Base-by-base conservation (phyloP, 805 yeast genomes). In the Barnettozyma sucrosica region DNA sequence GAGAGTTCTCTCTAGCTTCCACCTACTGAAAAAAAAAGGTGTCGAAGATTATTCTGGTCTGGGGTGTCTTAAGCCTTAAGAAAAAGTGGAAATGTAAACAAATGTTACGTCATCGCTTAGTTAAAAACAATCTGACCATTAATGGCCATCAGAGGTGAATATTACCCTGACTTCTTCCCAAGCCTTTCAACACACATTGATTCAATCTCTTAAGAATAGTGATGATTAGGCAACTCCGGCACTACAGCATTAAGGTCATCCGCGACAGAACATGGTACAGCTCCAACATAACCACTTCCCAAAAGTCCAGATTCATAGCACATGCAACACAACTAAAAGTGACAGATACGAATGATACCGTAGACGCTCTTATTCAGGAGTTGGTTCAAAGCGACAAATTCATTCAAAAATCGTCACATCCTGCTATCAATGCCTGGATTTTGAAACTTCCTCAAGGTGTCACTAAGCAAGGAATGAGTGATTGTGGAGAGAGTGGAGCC, bases 401-500 rank as follows among this genome's bases (percentile, higher is more conserved):
- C 3, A 62, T 83, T 0, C 57, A 63, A 2, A 79, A 76, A 53
- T 85, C 95, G 0, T 68, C 83, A 5, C 96, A 87, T 63, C 86
- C 83, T 6, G 74, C 77, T 44, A 87, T 87, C 71, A 71, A 75
- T 43, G 95, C 95, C 0, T 85, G 89, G 88, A 71, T 47, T 10
- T 85, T 61, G 72, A 78, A 0, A 78, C 74, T 2, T 52, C 53
- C 30, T 45, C 48, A 14, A 48, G 54, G 37, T 8, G 42, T 45
- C 1, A 46, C 41, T 4, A 64, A 76, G 43, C 88, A 83, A 59
- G 92, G 90, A 3, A 75, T 68, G 48, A 64, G 72, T 42, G 95
- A 87, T 61, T 71, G 81, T 57, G 89, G 90, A 0, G 96, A 87
- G 57, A 72, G 77, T 6, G 90, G 89, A 1, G 85, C 90, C 0